Percentiles rank a stretch among this genome's conserved stretches.
phyloP scores from a whole-genome alignment of 2,329 filamentous ascomycete species.

The Xylaria arbuscula region DNA sequence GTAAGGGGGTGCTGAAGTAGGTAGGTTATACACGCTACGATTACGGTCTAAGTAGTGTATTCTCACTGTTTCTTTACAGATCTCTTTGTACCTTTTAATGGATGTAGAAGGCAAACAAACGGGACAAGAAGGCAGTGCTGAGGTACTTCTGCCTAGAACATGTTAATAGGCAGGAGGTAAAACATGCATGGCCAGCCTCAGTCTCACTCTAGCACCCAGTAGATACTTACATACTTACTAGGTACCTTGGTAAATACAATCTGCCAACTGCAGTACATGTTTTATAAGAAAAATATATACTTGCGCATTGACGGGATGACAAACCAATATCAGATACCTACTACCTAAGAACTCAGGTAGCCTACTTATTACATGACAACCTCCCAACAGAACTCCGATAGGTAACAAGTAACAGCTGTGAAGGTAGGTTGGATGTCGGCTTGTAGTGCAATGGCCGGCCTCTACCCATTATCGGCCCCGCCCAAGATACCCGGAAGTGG shows the following conservation, averaged over 20 bases:
- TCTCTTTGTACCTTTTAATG: conserved; percentile 3
- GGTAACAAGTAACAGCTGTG: no score
- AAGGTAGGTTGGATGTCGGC: no score
- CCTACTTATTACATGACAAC: no score
- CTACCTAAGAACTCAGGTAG: no score
- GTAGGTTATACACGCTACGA: not conserved
- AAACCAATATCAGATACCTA: no score
- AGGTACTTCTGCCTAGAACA: not conserved
- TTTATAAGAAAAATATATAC: no score
- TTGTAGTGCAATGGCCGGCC: no score
- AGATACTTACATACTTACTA: not conserved
- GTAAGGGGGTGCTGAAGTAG: not conserved
- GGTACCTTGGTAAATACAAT: not conserved
- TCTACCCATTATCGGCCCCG: no score
- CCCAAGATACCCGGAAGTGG: no score
- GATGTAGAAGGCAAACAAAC: not conserved
- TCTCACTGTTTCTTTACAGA: not conserved
- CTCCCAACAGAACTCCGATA: no score
- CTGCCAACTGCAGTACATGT: no score
- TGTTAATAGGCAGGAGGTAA: not conserved
- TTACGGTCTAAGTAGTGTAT: not conserved
- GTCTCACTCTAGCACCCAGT: not conserved
- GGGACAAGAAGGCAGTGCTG: not conserved
- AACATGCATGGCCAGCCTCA: not conserved
- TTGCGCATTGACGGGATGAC: no score